Base-by-base conservation (phyloP, 2,329 filamentous ascomycete genomes). In the Alternaria ventricosa region DNA sequence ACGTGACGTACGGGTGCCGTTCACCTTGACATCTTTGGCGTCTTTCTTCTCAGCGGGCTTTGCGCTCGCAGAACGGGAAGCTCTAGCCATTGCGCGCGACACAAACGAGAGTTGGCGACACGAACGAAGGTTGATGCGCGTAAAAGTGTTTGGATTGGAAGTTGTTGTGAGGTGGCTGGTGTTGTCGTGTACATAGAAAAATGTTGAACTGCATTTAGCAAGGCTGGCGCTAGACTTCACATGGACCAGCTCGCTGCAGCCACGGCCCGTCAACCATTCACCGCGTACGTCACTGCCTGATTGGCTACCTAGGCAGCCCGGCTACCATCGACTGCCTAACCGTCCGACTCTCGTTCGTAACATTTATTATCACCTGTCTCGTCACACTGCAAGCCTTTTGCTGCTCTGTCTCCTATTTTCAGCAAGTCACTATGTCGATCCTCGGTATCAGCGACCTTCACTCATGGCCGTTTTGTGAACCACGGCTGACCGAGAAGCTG, bases 1-100 rank as follows among this genome's bases (percentile, higher is more conserved):
- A 51, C 64, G 63, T 64, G 68, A 73, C 73, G 61, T 76, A 75
- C 75, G 71, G 18, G 77, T 71, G 64, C 77, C 71, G 69, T 74
- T 80, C 63, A 71, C 67, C 56, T 71, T 74, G 43, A 65, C 70
- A 60, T 69, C 69, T 62, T 75, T 75, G 15, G 64, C 58, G 28
- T 69, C 68, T 62, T 75, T 75, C 22, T 67, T 63, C 33, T 71
- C 70, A n/a, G 67, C 64, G 60, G 74, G 64, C 61, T 74, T 72
- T 57, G 72, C 70, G 63, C 71, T 69, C 28, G 74, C 70, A 54
- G 72, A 70, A 69, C 76, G 75, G 54, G 76, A 59, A 68, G 71
- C 71, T 57, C 73, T 74, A 65, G 75, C 71, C 76, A 79, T 78
- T 63, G 33, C 68, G 57, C 49, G 63, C 58, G 68, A 63, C 55